These are phyloP conservation scores for Penicillium turbatum DNA, from an alignment of 495 filamentous ascomycete genomes.

Conservation along the genomic window DNA sequence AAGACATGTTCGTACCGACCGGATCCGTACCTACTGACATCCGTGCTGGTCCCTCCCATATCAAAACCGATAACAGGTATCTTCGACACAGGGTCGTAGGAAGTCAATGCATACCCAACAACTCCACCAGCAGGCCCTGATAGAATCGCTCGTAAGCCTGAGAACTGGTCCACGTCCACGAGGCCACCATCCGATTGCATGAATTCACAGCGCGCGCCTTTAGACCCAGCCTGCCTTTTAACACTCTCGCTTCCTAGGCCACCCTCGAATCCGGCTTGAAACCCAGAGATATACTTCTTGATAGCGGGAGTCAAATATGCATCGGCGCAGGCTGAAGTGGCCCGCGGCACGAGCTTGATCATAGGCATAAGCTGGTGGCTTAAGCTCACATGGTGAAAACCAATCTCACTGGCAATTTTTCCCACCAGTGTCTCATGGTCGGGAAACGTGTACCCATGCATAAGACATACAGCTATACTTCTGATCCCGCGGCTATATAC, in stretches of 20 bases:
- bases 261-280: constrained; percentile 59
- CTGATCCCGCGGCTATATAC: constrained; percentile 36
- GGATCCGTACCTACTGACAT: constrained; percentile 68
- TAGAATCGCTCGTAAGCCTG: constrained; percentile 48
- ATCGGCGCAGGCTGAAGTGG: constrained; percentile 84
- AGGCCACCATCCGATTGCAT: constrained; percentile 51
- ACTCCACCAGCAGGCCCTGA: constrained; percentile 60
- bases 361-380: constrained; percentile 66
- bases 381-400: constrained; percentile 51
- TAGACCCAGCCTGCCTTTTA: constrained; percentile 22
- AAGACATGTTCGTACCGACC: constrained; percentile 91
- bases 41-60: constrained; percentile 90
- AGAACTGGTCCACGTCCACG: constrained; percentile 44
- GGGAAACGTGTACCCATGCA: constrained; percentile 47
- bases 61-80: constrained; percentile 91
- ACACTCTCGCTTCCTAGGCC: constrained; percentile 29
- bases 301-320: constrained; percentile 91
- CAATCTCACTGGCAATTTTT: constrained; percentile 28
- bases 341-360: constrained; percentile 63
- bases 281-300: constrained; percentile 80
- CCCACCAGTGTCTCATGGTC: constrained; percentile 35
- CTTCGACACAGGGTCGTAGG: constrained; percentile 72
- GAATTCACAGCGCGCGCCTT: constrained; percentile 48
- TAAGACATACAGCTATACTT: constrained; percentile 44
- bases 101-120: constrained; percentile 85